These are phyloP conservation scores for Cardamine chenopodiifolia DNA, from an alignment of 345 rosid species.

Conservation along the genomic window DNA sequence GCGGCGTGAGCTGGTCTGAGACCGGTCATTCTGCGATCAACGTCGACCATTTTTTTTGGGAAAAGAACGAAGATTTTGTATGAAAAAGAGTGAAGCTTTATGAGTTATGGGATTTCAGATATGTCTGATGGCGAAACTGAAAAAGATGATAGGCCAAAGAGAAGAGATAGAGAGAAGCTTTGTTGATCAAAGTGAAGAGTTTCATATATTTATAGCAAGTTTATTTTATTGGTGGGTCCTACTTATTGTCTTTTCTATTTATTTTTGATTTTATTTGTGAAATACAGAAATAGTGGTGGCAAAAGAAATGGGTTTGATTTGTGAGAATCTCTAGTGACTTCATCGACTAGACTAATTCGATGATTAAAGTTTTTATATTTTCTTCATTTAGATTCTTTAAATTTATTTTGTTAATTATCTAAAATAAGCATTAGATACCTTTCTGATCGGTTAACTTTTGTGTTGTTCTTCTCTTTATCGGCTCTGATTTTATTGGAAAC, in stretches of 20 bases:
- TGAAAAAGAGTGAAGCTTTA: conserved; percentile 29
- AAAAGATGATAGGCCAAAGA: conserved; percentile 27
- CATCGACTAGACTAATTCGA: conserved; percentile 37
- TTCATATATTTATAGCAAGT: conserved; percentile 41
- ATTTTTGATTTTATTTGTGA: conserved; percentile 13
- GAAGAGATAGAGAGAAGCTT: conserved; percentile 29
- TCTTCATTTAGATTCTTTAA: conserved; percentile 17
- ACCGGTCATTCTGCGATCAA: conserved; percentile 92
- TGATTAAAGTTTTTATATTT: conserved; percentile 33
- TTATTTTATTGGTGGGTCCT: conserved; percentile 40
- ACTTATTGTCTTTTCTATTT: conserved; percentile 26
- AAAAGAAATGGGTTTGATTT: conserved; percentile 6
- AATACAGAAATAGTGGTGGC: not conserved
- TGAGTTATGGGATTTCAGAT: conserved; percentile 46
- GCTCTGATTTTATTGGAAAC: conserved; percentile 37
- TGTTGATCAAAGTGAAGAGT: conserved; percentile 23
- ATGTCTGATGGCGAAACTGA: conserved; percentile 41
- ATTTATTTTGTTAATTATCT: not conserved
- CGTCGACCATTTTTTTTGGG: conserved; percentile 78
- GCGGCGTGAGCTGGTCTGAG: conserved; percentile 89
- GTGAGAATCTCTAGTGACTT: conserved; percentile 43
- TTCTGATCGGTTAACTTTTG: conserved; percentile 40
- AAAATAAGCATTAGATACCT: conserved; percentile 42
- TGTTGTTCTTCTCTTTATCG: conserved; percentile 32
- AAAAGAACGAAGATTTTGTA: not conserved